Evolutionary conservation across 2,329 filamentous ascomycete species (phyloP), one percentile per base, ranked within the genome.

Genomic region (Alternaria sp.): DNA sequence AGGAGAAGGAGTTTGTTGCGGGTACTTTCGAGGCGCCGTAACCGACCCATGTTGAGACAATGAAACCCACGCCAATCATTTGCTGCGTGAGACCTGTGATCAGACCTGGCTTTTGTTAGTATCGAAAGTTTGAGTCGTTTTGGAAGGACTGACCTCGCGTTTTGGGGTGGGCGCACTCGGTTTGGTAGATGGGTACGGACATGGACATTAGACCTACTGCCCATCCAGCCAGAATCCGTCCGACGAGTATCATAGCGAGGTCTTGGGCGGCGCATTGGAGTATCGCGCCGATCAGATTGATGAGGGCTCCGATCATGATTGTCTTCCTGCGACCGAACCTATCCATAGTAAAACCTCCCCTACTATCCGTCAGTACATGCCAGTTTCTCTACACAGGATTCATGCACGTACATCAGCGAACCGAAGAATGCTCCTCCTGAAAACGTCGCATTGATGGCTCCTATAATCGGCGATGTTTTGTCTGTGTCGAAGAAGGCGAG

Each of bases 401-500:
- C 28, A 46, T 7, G 6, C 11, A 12, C 75, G 60, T 66, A 78
- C 78, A 85, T 83, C 23, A 87, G 78, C 26, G 85, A 81, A 5
- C 86, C 86, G 65, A 88, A 85, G 30, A 86, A 82, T 60, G 85
- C 86, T n/a, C 86, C 86, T 5, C 85, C 86, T 14, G 84, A 85
- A 69, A 90, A 90, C 23, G 88, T 89, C 61, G 87, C 87, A 71
- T 89, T 88, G 73, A 90, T 87, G 20, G 88, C 88, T 11, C 88
- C 88, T 60, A 89, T 82, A 55, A 88, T 85, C 6, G 85, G 79
- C 70, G 83, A 83, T 2, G 80, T 81, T 25, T 78, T 82, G 2
- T 72, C 75, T 5, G 86, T 86, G 43, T 87, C 79, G 78, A 90
- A 90, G 72, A 86, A 87, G 2, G 73, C 62, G 18, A 89, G 82